phyloP scores from a whole-genome alignment of 345 rosid species.

The Reutealis trisperma region DNA sequence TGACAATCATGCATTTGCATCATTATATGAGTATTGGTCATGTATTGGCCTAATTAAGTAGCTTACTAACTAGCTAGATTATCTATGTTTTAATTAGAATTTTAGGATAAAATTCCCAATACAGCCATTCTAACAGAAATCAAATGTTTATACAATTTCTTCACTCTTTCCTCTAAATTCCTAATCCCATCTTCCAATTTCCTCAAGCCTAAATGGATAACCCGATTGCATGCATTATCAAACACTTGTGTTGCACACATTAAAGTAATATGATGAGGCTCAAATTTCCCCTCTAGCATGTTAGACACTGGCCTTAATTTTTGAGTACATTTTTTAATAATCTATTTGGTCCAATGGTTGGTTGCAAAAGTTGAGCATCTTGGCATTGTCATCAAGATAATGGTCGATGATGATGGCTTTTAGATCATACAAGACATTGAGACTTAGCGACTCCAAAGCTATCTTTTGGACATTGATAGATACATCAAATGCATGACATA shows the following conservation, averaged over 20 bases:
- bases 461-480: conserved; percentile 2
- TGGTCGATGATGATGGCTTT: conserved; percentile 1
- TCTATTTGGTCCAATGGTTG: not conserved
- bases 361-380: not conserved
- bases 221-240: not conserved
- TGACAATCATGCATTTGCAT: too few relatives aligned
- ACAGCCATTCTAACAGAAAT: conserved; percentile 1
- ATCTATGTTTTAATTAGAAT: too few relatives aligned
- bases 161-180: not conserved
- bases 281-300: not conserved
- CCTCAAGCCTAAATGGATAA: not conserved
- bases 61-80: too few relatives aligned
- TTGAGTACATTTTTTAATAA: not conserved
- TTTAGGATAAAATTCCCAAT: not conserved
- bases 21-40: too few relatives aligned
- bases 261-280: not conserved
- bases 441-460: conserved; percentile 1
- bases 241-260: conserved; percentile 2
- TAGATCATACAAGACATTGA: not conserved
- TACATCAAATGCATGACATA: conserved; percentile 1
- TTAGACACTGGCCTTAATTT: not conserved
- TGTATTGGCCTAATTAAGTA: too few relatives aligned
- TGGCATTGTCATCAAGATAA: not conserved
- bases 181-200: not conserved
- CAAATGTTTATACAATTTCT: not conserved